phyloP scores from a whole-genome alignment of 139 green algal species.

The Parachlorella kessleri region DNA sequence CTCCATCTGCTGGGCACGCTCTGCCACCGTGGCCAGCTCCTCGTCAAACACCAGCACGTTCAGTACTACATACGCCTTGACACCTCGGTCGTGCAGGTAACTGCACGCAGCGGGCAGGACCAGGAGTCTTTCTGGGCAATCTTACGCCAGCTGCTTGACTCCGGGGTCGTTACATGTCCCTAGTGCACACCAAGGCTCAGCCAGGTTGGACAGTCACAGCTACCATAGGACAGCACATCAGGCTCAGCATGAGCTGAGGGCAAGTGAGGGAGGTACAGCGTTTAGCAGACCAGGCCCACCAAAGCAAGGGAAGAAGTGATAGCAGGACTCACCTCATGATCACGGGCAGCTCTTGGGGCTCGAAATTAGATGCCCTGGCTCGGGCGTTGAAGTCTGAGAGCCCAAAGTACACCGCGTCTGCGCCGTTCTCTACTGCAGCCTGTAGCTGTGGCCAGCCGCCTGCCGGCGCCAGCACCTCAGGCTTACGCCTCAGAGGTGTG shows the following conservation, averaged over 20 bases:
- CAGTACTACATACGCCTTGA: slow-evolving; percentile 74
- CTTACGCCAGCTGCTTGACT: too few species aligned
- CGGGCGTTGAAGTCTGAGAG: slow-evolving; percentile 55
- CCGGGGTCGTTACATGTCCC: too few species aligned
- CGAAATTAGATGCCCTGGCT: slow-evolving; percentile 79
- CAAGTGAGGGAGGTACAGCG: too few species aligned
- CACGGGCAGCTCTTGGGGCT: slow-evolving; percentile 68
- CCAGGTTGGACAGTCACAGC: too few species aligned
- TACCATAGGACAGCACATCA: too few species aligned
- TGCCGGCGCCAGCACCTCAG: slow-evolving; percentile 75
- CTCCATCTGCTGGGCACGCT: slow-evolving; percentile 48
- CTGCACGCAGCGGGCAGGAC: slow-evolving; percentile 69
- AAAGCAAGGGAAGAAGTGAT: too few species aligned
- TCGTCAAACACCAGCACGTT: slow-evolving; percentile 87
- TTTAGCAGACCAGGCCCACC: too few species aligned
- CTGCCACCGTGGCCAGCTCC: slow-evolving; percentile 69
- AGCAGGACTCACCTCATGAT: too few species aligned
- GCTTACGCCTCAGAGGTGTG: slow-evolving; percentile 3
- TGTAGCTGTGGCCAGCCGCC: slow-evolving; percentile 83
- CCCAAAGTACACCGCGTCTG: slow-evolving; percentile 84
- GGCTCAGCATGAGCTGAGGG: too few species aligned
- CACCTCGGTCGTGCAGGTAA: slow-evolving; percentile 69
- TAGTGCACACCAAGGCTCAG: too few species aligned
- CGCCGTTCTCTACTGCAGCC: slow-evolving; percentile 80
- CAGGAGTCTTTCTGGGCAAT: too few species aligned